Percentiles rank a stretch among this genome's conserved stretches.
Evolutionary conservation across 164 flowering plant genomes (phyloP).

Genomic region (Buxus sempervirens): DNA sequence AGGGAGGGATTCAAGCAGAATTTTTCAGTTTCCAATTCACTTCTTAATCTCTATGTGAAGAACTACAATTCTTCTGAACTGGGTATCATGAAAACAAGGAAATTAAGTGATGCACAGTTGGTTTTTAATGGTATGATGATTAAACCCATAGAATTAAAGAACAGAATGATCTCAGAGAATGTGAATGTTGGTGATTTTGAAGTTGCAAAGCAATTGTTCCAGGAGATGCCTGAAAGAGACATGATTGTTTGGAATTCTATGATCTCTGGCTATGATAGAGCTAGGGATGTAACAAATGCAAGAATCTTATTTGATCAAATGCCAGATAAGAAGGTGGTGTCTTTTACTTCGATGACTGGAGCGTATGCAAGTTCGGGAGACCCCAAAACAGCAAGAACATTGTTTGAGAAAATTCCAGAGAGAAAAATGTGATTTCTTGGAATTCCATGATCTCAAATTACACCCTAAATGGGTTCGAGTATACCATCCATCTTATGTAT

Average conservation of each 20-base stretch:
- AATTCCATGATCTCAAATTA: too few relatives aligned
- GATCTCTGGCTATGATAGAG: constrained; percentile 29
- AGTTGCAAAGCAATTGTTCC: too few relatives aligned
- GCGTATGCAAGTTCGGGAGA: too few relatives aligned
- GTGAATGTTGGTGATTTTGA: constrained; percentile 21
- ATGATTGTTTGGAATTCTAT: constrained; percentile 25
- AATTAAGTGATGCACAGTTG: constrained; percentile 21
- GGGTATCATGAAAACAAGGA: not conserved
- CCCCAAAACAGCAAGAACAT: too few relatives aligned
- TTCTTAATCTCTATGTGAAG: constrained; percentile 33
- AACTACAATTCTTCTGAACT: not conserved
- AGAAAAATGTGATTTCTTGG: too few relatives aligned
- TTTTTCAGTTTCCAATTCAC: constrained; percentile 25
- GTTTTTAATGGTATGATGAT: constrained; percentile 28
- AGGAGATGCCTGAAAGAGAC: too few relatives aligned
- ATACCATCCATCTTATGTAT: too few relatives aligned
- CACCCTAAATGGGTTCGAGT: too few relatives aligned
- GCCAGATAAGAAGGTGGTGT: too few relatives aligned
- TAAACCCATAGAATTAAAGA: constrained; percentile 33
- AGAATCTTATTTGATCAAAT: constrained; percentile 31
- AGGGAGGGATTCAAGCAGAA: constrained; percentile 32
- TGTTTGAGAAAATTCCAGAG: too few relatives aligned
- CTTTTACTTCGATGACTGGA: too few relatives aligned
- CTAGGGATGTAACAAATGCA: constrained; percentile 26
- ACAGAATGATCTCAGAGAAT: constrained; percentile 25